Evolutionary conservation across 768 basidiomycete species (phyloP).

Genomic region (Trametes elegans): DNA sequence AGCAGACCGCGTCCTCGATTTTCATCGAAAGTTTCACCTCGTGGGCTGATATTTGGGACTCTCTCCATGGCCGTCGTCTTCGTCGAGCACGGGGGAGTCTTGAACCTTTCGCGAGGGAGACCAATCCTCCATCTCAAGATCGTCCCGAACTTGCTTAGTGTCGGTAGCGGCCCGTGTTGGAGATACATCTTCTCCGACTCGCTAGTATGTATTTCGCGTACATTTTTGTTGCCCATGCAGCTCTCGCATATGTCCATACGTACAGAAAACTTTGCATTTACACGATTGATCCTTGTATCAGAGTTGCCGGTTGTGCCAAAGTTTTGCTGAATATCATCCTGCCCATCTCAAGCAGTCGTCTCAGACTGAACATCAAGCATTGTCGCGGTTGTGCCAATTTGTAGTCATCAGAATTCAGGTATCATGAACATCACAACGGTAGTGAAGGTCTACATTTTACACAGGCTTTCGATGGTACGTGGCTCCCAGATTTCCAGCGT

Average conservation of each 20-base stretch:
- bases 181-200: constrained; percentile 31
- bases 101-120: constrained; percentile 65
- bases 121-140: constrained; percentile 65
- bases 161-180: constrained; percentile 62
- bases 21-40: constrained; percentile 72
- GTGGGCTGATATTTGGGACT: constrained; percentile 70
- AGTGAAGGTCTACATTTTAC: too few species aligned
- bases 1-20: background rate
- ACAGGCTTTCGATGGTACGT: too few species aligned
- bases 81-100: constrained; percentile 41
- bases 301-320: too few species aligned
- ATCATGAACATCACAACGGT: too few species aligned
- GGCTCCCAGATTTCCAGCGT: background rate
- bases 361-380: too few species aligned
- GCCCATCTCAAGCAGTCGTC: too few species aligned
- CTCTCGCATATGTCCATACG: too few species aligned
- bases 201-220: background rate
- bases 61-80: constrained; percentile 29
- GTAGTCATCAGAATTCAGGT: too few species aligned
- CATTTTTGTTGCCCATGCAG: background rate
- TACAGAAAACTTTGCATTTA: too few species aligned
- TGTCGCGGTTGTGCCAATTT: too few species aligned
- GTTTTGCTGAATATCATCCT: too few species aligned
- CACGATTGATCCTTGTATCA: too few species aligned
- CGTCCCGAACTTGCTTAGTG: constrained; percentile 43